Conservation (phyloP, 2,329 filamentous ascomycete species). For the Penicillium frequentans region DNA sequence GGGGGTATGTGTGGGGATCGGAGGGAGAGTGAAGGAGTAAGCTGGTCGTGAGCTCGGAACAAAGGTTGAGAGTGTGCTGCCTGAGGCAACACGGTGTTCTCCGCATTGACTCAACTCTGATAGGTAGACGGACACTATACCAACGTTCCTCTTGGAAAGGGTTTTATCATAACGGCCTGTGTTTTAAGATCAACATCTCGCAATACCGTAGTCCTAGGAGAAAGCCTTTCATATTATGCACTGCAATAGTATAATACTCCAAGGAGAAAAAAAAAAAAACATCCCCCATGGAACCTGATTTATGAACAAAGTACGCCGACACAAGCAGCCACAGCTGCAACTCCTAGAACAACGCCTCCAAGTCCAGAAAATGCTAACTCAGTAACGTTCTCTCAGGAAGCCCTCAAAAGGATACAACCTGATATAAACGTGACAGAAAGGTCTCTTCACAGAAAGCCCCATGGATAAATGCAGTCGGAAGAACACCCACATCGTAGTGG, state of each 20-base stretch:
- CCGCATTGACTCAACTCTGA: background rate
- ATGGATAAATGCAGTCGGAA: background rate
- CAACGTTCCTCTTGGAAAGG: background rate
- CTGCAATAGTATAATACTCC: background rate
- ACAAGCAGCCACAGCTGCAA: background rate
- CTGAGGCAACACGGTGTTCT: slow-evolving; percentile 23
- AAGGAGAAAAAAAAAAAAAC: background rate
- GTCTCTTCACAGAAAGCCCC: background rate
- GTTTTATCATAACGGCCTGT: background rate
- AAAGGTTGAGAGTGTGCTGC: slow-evolving; percentile 12
- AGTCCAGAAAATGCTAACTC: background rate
- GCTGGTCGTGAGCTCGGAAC: slow-evolving; percentile 12
- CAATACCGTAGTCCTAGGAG: background rate
- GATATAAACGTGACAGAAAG: background rate
- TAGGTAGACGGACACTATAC: background rate
- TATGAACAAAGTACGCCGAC: background rate
- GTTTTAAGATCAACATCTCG: background rate
- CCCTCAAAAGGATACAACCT: background rate
- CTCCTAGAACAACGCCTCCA: background rate
- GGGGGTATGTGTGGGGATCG: background rate
- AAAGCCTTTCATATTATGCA: background rate
- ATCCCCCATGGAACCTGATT: background rate
- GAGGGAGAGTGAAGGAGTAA: slow-evolving; percentile 2
- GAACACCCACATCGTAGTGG: background rate
- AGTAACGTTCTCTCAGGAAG: background rate